Base-by-base conservation (phyloP, 108 stramenopile species). In the Nitzschia inconspicua region DNA sequence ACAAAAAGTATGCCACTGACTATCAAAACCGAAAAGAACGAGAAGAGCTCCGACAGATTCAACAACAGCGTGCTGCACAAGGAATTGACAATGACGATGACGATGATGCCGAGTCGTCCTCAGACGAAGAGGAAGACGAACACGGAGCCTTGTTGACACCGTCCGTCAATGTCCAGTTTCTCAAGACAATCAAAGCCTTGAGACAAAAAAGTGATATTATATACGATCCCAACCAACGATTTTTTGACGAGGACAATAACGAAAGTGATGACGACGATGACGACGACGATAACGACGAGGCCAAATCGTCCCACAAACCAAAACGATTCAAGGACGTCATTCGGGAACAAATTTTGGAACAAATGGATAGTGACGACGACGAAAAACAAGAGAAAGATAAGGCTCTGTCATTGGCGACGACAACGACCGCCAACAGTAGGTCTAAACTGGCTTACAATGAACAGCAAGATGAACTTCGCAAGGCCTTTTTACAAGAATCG, bases 301-400 rank as follows among this genome's bases (percentile, higher is more conserved):
- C 25, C 22, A 57, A 77, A 48, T 73, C 56, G 44, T 64, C 51
- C 14, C 29, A 26, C 14, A 80, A 80, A 36, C 74, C 67, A 18
- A 84, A 76, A 75, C 69, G 62, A 5, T 97, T 89, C 86, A 97
- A 96, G 66, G 99, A 99, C 71, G 85, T 99, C 29, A 65, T 96
- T 4, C 78, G 99, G 20, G 89, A 95, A 52, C 95, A 98, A 72
- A 86, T 98, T 34, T 65, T 99, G 27, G 87, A 95, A 41, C 77
- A 95, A 55, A 92, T 95, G 76, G 83, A 73, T 9, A 57, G 63
- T 9, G 61, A 76, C 22, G 69, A 60, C 16, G 49, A 46, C 1
- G 40, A 65, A 22, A 42, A 66, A 31, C 53, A 70, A 46, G n/a
- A n/a, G n/a, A n/a, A n/a, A n/a, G n/a, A n/a, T n/a, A n/a, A n/a